phyloP scores from a whole-genome alignment of 2,329 filamentous ascomycete genomes.

The Aureobasidium leucospermi region DNA sequence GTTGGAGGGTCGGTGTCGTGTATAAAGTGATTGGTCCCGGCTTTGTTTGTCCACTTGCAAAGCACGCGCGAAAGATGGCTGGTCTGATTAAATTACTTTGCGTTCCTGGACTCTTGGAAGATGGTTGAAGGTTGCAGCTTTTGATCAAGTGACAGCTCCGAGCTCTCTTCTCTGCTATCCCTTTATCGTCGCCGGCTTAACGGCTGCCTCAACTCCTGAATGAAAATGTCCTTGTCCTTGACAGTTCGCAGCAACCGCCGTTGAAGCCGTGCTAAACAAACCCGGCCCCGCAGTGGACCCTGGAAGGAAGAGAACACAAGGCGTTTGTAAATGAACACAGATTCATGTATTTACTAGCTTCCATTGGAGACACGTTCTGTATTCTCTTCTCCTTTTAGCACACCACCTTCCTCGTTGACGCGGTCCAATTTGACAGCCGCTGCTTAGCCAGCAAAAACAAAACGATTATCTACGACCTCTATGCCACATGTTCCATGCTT shows the following conservation, averaged over 20 bases:
- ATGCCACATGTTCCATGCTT: background rate
- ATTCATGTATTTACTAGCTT: background rate
- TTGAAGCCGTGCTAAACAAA: conserved; percentile 8
- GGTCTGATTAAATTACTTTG: conserved; percentile 2
- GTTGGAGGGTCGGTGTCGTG: background rate
- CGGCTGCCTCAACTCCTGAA: conserved; percentile 4
- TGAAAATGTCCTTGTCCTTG: background rate
- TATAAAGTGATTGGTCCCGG: conserved; percentile 11
- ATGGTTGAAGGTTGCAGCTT: background rate
- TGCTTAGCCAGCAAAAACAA: background rate
- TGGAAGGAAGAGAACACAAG: background rate
- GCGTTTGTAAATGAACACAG: background rate
- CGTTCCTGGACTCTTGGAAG: conserved; percentile 1
- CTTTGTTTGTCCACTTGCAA: conserved; percentile 5
- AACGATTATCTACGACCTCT: background rate
- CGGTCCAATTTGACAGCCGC: background rate
- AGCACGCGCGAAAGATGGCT: background rate
- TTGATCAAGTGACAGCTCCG: conserved; percentile 1
- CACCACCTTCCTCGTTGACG: background rate
- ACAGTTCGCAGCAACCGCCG: conserved; percentile 10
- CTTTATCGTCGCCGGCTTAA: background rate
- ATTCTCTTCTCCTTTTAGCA: background rate
- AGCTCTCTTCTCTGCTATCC: background rate
- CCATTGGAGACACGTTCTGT: background rate
- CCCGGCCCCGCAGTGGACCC: conserved; percentile 6